Base-by-base conservation (phyloP, 1,139 yeast genomes). In the Spathaspora sp. region DNA sequence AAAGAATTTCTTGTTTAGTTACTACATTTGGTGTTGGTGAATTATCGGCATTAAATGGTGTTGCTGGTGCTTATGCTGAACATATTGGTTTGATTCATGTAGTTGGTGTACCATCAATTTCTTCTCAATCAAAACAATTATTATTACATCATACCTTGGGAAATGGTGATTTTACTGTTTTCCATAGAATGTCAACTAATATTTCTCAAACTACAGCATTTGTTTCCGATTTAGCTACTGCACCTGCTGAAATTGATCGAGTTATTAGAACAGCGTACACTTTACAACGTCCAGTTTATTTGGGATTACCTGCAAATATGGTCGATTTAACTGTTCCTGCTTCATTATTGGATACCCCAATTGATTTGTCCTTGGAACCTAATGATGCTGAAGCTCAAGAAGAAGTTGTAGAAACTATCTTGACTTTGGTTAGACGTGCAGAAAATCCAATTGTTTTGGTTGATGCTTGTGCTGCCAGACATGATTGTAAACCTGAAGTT, bases 391-490 rank as follows among this genome's bases (percentile, higher is more conserved):
- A 80, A 47, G 82, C 90, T 46, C 91, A 88, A 67, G 72, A 68
- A 31, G 96, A 88, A 66, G 90, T 86, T 43, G 70, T 87, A 49
- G 82, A 80, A 38, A 65, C 75, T 46, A 76, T 86, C 46, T 58
- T 81, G 49, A 65, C 67, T 27, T 64, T 85, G 69, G 74, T 89
- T 55, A 59, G 63, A 52, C 68, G 68, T 42, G 83, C 95, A 42
- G 64, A 77, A 61, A 80, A 81, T 67, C 96, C 96, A 53, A 67
- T 86, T 51, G 80, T 89, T 56, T 73, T 89, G 57, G 90, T 88
- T 42, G 96, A 89, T 70, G 95, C 96, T 38, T 88, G 96, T 76
- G 89, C 91, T 51, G 72, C 85, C 44, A 80, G 96, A 71, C 95
- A 88, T 67, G 76, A 76, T 54, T 86, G 84, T 58, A 77, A 76